Conservation (phyloP, 148 eudicot genomes). For the Pouteria glomerata region DNA sequence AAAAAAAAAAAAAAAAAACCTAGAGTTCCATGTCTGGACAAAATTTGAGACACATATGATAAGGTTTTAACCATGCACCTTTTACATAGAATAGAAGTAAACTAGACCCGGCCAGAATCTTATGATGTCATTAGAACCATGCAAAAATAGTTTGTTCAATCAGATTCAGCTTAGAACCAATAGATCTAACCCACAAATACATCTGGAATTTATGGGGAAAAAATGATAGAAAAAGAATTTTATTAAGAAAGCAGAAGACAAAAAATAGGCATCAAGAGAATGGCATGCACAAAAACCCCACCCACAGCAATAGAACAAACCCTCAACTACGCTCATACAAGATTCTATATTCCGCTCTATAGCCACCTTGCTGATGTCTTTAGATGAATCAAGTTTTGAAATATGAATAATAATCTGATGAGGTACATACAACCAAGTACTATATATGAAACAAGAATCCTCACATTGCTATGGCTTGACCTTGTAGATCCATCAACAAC, state of each 20-base stretch:
- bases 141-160: neutral
- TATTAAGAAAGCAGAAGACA: no score
- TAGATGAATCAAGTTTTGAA: neutral
- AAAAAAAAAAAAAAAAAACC: no score
- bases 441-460: slow-evolving; percentile 24
- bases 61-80: no score
- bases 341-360: no score
- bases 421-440: neutral
- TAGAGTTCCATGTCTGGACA: no score
- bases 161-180: neutral
- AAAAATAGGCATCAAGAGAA: no score
- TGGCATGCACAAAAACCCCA: no score
- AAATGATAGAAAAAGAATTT: neutral
- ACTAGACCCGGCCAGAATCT: neutral
- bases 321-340: no score
- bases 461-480: slow-evolving; percentile 99
- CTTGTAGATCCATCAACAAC: slow-evolving; percentile 99
- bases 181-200: neutral
- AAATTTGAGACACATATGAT: no score
- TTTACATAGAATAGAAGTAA: no score
- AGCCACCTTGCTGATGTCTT: neutral
- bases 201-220: neutral
- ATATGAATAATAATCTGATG: neutral
- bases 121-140: neutral
- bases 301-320: no score